These are phyloP conservation scores for Psilocybe subaeruginosa DNA, from an alignment of 768 basidiomycete genomes.

Conservation along the genomic window DNA sequence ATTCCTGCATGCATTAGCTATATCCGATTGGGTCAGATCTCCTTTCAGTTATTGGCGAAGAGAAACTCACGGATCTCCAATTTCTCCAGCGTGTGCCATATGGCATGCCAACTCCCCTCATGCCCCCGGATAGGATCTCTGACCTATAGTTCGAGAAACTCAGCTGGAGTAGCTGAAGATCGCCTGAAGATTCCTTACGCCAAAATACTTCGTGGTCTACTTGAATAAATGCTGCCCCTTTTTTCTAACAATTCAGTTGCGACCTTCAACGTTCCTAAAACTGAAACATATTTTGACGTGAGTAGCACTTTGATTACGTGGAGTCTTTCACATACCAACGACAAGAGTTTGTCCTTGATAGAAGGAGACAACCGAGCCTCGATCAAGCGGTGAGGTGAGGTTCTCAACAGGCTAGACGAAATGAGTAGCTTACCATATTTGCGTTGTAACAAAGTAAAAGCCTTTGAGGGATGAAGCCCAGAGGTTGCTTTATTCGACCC, in stretches of 20 bases:
- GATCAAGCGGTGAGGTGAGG: background rate
- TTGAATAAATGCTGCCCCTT: conserved; percentile 33
- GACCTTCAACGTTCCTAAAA: conserved; percentile 27
- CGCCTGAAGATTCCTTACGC: conserved; percentile 18
- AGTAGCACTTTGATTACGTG: background rate
- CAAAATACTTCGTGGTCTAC: conserved; percentile 34
- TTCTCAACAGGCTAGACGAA: too few relatives aligned
- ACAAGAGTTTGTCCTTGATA: conserved; percentile 20
- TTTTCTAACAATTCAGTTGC: conserved; percentile 37
- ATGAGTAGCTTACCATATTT: background rate
- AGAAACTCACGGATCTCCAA: conserved; percentile 32
- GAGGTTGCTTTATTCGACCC: conserved; percentile 1
- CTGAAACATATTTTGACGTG: background rate
- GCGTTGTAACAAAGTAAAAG: conserved; percentile 3
- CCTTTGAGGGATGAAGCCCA: conserved; percentile 9
- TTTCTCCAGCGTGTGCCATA: conserved; percentile 34
- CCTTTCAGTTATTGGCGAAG: too few relatives aligned
- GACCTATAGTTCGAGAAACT: conserved; percentile 17
- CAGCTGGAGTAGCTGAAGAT: too few relatives aligned
- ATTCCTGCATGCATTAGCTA: conserved; percentile 31
- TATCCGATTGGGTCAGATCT: too few relatives aligned
- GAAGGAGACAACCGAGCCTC: conserved; percentile 20
- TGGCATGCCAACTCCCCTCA: conserved; percentile 36
- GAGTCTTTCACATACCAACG: conserved; percentile 6
- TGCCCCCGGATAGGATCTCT: conserved; percentile 35